Evolutionary conservation across 768 basidiomycete species (phyloP).

Genomic region (Mycena kentingensis): DNA sequence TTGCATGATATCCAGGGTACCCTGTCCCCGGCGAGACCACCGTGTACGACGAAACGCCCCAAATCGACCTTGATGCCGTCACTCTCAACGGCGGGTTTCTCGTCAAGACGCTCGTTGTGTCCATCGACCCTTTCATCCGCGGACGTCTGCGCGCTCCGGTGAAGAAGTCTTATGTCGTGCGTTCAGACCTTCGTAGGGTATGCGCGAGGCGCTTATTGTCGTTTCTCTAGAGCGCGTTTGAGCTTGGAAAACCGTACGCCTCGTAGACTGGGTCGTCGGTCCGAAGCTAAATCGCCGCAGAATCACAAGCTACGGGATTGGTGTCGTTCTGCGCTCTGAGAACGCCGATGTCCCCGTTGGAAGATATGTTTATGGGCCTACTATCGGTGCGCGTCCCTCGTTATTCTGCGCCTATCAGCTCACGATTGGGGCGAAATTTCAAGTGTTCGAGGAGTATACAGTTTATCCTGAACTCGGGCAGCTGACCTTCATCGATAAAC

Average conservation of each 20-base stretch:
- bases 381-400: slow-evolving; percentile 18
- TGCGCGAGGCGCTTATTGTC: no score
- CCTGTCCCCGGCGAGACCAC: slow-evolving; percentile 50
- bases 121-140: slow-evolving; percentile 46
- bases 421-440: neutral
- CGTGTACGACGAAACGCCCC: slow-evolving; percentile 43
- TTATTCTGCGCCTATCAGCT: neutral
- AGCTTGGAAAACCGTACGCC: slow-evolving; percentile 40
- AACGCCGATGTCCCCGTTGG: slow-evolving; percentile 34
- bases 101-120: slow-evolving; percentile 50
- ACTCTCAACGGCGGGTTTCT: slow-evolving; percentile 49
- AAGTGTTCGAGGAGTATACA: slow-evolving; percentile 6
- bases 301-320: slow-evolving; percentile 39
- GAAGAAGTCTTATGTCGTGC: slow-evolving; percentile 29
- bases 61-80: slow-evolving; percentile 52
- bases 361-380: slow-evolving; percentile 44
- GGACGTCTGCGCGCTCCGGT: slow-evolving; percentile 39
- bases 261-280: no score
- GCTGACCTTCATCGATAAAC: neutral
- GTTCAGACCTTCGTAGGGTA: neutral
- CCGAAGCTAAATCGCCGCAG: slow-evolving; percentile 25
- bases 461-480: neutral
- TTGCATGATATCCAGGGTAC: slow-evolving; percentile 30
- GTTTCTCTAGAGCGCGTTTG: slow-evolving; percentile 24
- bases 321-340: slow-evolving; percentile 47